Base-by-base conservation (phyloP, 2,329 filamentous ascomycete genomes). In the Cryoendolithus antarcticus region DNA sequence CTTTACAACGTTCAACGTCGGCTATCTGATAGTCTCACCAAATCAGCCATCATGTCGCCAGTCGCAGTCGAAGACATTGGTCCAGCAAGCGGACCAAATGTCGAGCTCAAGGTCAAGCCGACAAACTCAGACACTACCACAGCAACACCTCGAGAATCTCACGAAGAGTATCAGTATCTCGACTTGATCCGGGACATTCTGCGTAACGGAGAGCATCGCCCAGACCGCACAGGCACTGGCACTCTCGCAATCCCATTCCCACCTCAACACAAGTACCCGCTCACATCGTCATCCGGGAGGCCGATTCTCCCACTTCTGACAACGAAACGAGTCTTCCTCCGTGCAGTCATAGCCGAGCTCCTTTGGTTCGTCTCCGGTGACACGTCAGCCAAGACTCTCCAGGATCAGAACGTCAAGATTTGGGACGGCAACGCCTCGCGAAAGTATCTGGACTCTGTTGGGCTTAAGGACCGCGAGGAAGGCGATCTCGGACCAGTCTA, bases 391-490 rank as follows among this genome's bases (percentile, higher is more conserved):
- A 64, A 76, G 3, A 69, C 86, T 0, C 77, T 98, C 2, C 80
- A 76, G 43, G 77, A 79, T 9, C 77, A 80, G 2, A 86, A 86
- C 27, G 79, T 98, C 55, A 93, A 93, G 63, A 98, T 98, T 59
- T 98, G 91, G 91, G 91, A 98, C 59, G 89, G 88, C 53, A 98
- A 98, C 58, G 91, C 89, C 32, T 86, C 80, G 35, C 83, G 91
- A 52, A 82, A 79, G 55, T 96, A 82, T 60, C 82, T 98, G 30
- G 89, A 98, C 66, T 79, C 70, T 46, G 74, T 91, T 1, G 89
- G 89, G 0, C 73, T 96, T 5, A 69, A 71, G 0, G 78, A 94
- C 57, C 84, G 89, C 43, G 84, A 77, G 38, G 82, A 80, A 12
- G 91, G 91, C 48, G 91, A 98, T 56, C 70, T 98, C 0, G 91